Evolutionary conservation across 345 rosid species (phyloP).

Genomic region (Gossypium herbaceum): DNA sequence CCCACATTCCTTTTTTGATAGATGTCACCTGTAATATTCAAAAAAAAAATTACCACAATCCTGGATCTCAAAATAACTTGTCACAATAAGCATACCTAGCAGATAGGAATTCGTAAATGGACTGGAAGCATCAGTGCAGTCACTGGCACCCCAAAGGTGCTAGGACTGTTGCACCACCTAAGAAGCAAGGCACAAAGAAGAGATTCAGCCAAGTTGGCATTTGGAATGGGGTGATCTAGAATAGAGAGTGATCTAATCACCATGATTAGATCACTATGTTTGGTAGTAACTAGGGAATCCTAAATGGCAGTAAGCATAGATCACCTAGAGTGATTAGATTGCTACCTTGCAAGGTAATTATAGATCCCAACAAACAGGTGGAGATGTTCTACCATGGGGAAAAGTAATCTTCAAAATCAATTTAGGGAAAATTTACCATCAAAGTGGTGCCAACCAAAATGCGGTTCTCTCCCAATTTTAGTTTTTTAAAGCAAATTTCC

Average conservation of each 20-base stretch:
- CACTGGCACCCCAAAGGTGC: neutral
- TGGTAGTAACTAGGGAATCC: neutral
- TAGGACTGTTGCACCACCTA: neutral
- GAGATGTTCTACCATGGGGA: neutral
- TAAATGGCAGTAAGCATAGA: neutral
- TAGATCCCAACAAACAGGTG: neutral
- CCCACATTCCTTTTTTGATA: slow-evolving; percentile 75
- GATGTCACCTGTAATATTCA: slow-evolving; percentile 59
- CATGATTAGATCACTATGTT: neutral
- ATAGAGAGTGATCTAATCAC: neutral
- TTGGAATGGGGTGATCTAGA: neutral
- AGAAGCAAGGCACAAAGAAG: neutral
- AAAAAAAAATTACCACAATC: slow-evolving; percentile 1
- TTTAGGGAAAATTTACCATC: neutral
- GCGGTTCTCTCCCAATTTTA: neutral
- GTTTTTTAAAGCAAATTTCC: neutral
- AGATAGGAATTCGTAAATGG: neutral
- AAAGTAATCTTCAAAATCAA: neutral
- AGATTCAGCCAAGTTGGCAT: neutral
- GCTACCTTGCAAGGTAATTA: neutral
- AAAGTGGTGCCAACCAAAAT: neutral
- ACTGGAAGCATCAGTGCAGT: neutral
- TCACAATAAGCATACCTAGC: neutral
- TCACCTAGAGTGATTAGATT: neutral
- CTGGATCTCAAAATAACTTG: neutral